Evolutionary conservation across 2,329 filamentous ascomycete species (phyloP).

Genomic region (Colletotrichum sidae): DNA sequence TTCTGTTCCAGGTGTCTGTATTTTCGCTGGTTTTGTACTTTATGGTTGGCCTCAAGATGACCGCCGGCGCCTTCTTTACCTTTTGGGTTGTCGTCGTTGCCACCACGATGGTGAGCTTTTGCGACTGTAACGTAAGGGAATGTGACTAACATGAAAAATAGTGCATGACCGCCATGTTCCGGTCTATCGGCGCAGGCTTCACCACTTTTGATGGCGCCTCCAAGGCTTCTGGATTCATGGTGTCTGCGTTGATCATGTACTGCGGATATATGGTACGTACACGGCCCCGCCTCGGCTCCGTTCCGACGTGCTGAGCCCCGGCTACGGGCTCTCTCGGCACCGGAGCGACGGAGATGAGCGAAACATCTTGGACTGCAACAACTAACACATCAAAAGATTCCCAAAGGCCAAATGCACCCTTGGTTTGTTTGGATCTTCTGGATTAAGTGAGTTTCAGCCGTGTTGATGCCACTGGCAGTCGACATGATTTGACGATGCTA

Average conservation of each 20-base stretch:
- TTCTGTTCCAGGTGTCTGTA: constrained; percentile 67
- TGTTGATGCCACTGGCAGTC: too few relatives aligned
- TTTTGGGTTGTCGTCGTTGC: constrained; percentile 67
- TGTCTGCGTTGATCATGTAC: constrained; percentile 69
- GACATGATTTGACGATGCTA: background rate
- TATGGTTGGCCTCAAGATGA: constrained; percentile 67
- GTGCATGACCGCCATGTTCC: constrained; percentile 70
- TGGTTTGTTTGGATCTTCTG: constrained; percentile 74
- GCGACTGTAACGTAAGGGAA: background rate
- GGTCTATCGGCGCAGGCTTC: constrained; percentile 66
- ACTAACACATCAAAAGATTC: constrained; percentile 51
- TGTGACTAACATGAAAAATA: constrained; percentile 31
- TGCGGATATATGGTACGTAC: constrained; percentile 64
- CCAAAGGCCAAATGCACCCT: constrained; percentile 69
- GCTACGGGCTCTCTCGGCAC: too few relatives aligned
- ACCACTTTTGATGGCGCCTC: constrained; percentile 68
- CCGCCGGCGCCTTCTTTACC: constrained; percentile 69
- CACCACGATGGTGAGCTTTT: constrained; percentile 59
- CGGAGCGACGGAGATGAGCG: too few relatives aligned
- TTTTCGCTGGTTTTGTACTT: constrained; percentile 73
- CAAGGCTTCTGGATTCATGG: constrained; percentile 63
- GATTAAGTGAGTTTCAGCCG: background rate
- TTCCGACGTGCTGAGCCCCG: too few relatives aligned
- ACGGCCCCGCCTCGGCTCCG: too few relatives aligned
- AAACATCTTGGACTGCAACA: too few relatives aligned